These are phyloP conservation scores for Schoenoplectus tabernaemontani DNA, from an alignment of 202 grass and related monocot species.

Conservation along the genomic window DNA sequence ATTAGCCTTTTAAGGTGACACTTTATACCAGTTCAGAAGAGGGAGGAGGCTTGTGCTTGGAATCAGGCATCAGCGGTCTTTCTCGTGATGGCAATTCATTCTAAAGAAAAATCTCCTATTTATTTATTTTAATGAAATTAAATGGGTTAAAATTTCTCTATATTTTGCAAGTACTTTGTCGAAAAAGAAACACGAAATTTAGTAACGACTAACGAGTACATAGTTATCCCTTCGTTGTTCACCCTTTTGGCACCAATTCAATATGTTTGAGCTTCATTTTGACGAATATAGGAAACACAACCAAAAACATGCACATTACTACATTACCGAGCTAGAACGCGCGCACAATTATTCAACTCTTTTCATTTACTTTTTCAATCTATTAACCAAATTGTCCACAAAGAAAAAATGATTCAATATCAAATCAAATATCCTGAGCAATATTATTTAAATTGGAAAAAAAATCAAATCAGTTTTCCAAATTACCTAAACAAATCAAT, in stretches of 20 bases:
- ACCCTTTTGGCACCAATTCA: background rate
- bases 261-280: background rate
- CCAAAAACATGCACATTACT: background rate
- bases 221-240: background rate
- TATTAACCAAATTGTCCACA: constrained; percentile 5
- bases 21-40: background rate
- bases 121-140: background rate
- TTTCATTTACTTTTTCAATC: constrained; percentile 12
- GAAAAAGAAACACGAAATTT: no score
- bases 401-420: constrained; percentile 5
- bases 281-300: background rate
- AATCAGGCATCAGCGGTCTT: no score
- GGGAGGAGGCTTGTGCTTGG: no score
- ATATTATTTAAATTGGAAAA: background rate
- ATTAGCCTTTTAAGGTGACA: background rate
- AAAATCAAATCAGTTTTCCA: background rate
- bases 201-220: background rate
- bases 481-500: background rate
- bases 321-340: background rate
- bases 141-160: background rate
- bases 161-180: no score
- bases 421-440: constrained; percentile 5
- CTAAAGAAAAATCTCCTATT: background rate
- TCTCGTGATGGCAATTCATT: background rate
- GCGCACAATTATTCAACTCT: background rate